Percentiles rank a stretch among this genome's conserved stretches.
Evolutionary conservation across 805 yeast genomes (phyloP).

Genomic region (Lipomyces kockii): DNA sequence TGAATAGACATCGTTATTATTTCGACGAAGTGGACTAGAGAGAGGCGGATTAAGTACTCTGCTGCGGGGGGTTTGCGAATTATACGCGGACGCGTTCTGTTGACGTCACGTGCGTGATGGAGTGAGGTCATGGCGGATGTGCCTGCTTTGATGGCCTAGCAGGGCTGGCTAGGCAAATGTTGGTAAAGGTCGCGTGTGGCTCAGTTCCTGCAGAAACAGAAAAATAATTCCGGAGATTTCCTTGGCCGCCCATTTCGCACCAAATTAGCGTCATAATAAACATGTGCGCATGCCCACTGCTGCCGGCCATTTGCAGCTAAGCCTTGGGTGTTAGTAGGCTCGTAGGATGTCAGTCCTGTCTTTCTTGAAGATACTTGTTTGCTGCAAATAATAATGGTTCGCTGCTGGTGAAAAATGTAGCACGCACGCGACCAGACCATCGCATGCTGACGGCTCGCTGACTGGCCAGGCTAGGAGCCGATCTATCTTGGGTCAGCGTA

Average conservation of each 20-base stretch:
- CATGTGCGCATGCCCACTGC: neutral
- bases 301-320: neutral
- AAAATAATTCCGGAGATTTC: neutral
- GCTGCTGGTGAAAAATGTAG: neutral
- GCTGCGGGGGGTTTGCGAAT: too few relatives aligned
- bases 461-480: neutral
- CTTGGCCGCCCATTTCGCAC: neutral
- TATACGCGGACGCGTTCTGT: too few relatives aligned
- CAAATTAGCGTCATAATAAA: neutral
- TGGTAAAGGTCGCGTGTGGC: neutral
- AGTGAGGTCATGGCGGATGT: neutral
- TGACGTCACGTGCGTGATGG: neutral
- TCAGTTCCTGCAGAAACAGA: neutral
- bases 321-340: neutral
- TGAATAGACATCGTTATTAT: slow-evolving; percentile 24
- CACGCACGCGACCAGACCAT: neutral
- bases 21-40: neutral
- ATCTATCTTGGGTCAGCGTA: neutral
- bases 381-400: neutral
- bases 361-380: neutral
- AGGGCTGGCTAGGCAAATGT: neutral
- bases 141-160: neutral
- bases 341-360: neutral
- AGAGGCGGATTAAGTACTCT: neutral
- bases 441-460: neutral